A percentile compares a stretch with the other conserved stretches of the same genome.
These are phyloP conservation scores for Penicillium herquei DNA, from an alignment of 495 filamentous ascomycete genomes.

Conservation along the genomic window DNA sequence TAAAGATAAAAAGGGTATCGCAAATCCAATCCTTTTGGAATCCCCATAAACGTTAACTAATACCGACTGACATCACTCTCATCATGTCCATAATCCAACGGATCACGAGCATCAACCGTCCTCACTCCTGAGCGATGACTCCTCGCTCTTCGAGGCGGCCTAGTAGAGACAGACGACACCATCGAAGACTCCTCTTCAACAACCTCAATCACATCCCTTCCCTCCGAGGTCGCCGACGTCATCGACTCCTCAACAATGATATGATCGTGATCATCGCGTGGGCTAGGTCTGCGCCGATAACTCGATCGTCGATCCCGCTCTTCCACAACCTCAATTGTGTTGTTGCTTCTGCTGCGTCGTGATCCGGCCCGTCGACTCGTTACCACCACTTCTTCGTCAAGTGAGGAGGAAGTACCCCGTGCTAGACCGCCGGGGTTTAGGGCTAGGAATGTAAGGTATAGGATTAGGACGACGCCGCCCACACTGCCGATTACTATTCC, in stretches of 20 bases:
- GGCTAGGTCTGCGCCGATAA: slow-evolving; percentile 19
- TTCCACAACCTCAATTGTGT: slow-evolving; percentile 27
- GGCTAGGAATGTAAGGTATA: slow-evolving; percentile 72
- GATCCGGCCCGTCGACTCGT: slow-evolving; percentile 18
- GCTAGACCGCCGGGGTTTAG: slow-evolving; percentile 47
- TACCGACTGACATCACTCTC: slow-evolving; percentile 13
- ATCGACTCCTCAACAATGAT: slow-evolving; percentile 30
- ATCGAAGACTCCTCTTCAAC: slow-evolving; percentile 31
- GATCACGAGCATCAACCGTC: slow-evolving; percentile 16
- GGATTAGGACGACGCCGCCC: slow-evolving; percentile 74
- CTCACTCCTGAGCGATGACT: slow-evolving; percentile 24
- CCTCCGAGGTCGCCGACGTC: slow-evolving; percentile 18
- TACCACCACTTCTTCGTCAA: slow-evolving; percentile 32
- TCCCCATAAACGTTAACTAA: neutral
- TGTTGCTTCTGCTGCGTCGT: slow-evolving; percentile 8
- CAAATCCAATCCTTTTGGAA: neutral
- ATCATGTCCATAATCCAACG: slow-evolving; percentile 28
- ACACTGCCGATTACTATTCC: slow-evolving; percentile 82
- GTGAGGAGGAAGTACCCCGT: slow-evolving; percentile 18
- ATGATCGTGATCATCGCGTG: slow-evolving; percentile 19
- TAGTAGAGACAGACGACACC: slow-evolving; percentile 14
- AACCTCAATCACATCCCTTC: slow-evolving; percentile 27
- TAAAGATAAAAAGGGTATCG: slow-evolving; percentile 13
- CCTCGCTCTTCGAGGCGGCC: slow-evolving; percentile 20
- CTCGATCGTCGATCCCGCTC: slow-evolving; percentile 23